These are phyloP conservation scores for Geosmithia putterillii DNA, from an alignment of 2,329 filamentous ascomycete genomes.

Conservation along the genomic window DNA sequence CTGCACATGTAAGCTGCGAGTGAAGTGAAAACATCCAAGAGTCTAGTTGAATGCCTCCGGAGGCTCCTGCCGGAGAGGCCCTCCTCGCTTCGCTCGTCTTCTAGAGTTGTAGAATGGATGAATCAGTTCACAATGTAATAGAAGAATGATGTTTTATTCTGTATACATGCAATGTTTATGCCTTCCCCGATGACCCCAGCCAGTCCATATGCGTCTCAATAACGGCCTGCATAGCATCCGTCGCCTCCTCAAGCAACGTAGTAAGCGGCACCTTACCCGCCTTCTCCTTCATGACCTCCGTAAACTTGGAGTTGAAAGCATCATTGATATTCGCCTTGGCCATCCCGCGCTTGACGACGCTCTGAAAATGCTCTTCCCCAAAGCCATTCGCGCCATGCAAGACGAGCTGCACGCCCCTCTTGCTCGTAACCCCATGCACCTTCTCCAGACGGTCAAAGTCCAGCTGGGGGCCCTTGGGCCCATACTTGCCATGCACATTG, in stretches of 20 bases:
- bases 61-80: too few relatives aligned
- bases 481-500: slow-evolving; percentile 55
- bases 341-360: slow-evolving; percentile 31
- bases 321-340: slow-evolving; percentile 40
- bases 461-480: slow-evolving; percentile 7
- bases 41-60: too few relatives aligned
- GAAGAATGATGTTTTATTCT: too few relatives aligned
- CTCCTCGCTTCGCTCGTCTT: too few relatives aligned
- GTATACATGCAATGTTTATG: not conserved
- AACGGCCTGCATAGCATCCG: slow-evolving; percentile 5
- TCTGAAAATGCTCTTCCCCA: slow-evolving; percentile 26
- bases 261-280: slow-evolving; percentile 8
- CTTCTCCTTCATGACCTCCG: slow-evolving; percentile 7
- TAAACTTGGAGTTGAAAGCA: slow-evolving; percentile 18
- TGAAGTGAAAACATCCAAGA: too few relatives aligned
- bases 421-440: slow-evolving; percentile 28
- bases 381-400: slow-evolving; percentile 37
- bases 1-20: too few relatives aligned
- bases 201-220: slow-evolving; percentile 11
- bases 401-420: slow-evolving; percentile 27
- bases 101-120: not conserved
- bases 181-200: slow-evolving; percentile 11
- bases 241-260: slow-evolving; percentile 11
- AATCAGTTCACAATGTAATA: not conserved
- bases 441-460: slow-evolving; percentile 10